These are phyloP conservation scores for Cenococcum geophilum DNA, from an alignment of 495 filamentous ascomycete species.

Conservation along the genomic window DNA sequence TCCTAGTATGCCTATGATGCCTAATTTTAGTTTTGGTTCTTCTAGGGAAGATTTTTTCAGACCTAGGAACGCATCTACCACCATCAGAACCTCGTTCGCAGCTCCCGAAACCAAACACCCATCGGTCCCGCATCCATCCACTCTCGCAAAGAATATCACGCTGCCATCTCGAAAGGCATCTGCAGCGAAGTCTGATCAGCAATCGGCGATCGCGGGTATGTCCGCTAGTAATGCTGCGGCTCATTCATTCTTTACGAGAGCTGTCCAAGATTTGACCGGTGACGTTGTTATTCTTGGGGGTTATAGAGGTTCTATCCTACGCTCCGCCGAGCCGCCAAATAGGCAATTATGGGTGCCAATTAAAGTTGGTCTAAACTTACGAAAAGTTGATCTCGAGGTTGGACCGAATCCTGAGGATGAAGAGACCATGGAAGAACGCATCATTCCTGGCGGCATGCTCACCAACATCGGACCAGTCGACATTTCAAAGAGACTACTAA, in stretches of 20 bases:
- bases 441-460: conserved; percentile 80
- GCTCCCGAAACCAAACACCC: background rate
- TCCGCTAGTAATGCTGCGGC: conserved; percentile 30
- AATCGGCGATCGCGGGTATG: conserved; percentile 16
- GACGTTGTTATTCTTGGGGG: conserved; percentile 88
- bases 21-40: conserved; percentile 38
- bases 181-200: background rate
- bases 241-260: conserved; percentile 54
- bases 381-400: conserved; percentile 87
- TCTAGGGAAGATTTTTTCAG: conserved; percentile 31
- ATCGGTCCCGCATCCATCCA: background rate
- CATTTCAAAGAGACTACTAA: conserved; percentile 75
- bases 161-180: conserved; percentile 8
- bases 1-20: conserved; percentile 48
- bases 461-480: conserved; percentile 89
- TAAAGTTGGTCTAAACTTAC: conserved; percentile 86
- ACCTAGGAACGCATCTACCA: conserved; percentile 21
- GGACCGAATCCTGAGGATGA: conserved; percentile 80
- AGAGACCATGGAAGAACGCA: conserved; percentile 70
- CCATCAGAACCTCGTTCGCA: conserved; percentile 22
- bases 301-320: conserved; percentile 81
- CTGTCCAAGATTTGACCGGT: conserved; percentile 64
- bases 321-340: conserved; percentile 74
- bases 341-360: conserved; percentile 89
- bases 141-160: background rate